phyloP scores from a whole-genome alignment of 2,329 filamentous ascomycete genomes.

The Botrytis fragariae region DNA sequence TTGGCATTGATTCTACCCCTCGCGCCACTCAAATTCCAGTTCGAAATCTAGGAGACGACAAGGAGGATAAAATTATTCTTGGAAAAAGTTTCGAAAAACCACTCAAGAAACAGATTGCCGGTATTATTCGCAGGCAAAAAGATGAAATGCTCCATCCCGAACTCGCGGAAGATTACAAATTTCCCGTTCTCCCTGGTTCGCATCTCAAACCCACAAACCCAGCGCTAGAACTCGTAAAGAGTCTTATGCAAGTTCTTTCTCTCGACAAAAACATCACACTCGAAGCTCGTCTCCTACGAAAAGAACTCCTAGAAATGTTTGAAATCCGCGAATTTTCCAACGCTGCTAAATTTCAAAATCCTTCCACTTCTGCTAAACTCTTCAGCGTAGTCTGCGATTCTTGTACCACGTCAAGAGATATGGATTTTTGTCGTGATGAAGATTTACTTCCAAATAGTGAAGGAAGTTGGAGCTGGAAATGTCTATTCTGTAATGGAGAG shows the following conservation, averaged over 20 bases:
- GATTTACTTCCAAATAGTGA: slow-evolving; percentile 61
- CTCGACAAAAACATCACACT: slow-evolving; percentile 88
- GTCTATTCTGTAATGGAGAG: slow-evolving; percentile 69
- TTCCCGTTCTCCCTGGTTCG: slow-evolving; percentile 75
- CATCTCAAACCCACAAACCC: slow-evolving; percentile 67
- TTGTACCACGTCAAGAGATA: slow-evolving; percentile 83
- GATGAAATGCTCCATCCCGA: slow-evolving; percentile 88
- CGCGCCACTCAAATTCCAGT: slow-evolving; percentile 58
- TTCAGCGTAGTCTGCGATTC: slow-evolving; percentile 79
- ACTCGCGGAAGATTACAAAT: slow-evolving; percentile 80
- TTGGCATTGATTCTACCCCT: slow-evolving; percentile 48
- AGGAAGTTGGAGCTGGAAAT: slow-evolving; percentile 61
- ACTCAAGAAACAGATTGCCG: slow-evolving; percentile 81
- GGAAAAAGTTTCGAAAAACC: slow-evolving; percentile 85
- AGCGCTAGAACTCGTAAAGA: slow-evolving; percentile 86
- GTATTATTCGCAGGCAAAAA: slow-evolving; percentile 80
- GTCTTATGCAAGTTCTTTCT: slow-evolving; percentile 85
- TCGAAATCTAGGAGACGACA: slow-evolving; percentile 54
- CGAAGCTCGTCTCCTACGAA: slow-evolving; percentile 82
- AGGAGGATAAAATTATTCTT: slow-evolving; percentile 62
- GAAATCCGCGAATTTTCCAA: slow-evolving; percentile 92
- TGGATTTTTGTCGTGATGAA: slow-evolving; percentile 90
- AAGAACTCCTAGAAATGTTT: slow-evolving; percentile 84
- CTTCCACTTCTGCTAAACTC: slow-evolving; percentile 71
- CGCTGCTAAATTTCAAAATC: slow-evolving; percentile 85